A percentile compares a stretch with the other conserved stretches of the same genome.
These are phyloP conservation scores for Populus euphratica DNA, from an alignment of 345 rosid species.

Conservation along the genomic window DNA sequence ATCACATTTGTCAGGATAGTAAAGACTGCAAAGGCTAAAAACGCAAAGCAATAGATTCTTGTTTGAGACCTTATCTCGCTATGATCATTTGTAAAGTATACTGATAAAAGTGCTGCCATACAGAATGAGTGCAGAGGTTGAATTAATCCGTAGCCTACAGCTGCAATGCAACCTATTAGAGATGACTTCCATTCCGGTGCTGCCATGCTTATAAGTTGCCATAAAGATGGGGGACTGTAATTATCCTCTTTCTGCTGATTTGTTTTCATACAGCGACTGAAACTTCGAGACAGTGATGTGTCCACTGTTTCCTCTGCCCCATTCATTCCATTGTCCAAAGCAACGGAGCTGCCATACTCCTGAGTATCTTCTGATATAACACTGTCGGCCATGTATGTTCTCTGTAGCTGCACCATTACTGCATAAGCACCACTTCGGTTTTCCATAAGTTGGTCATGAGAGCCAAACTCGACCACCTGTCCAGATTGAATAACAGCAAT, in stretches of 20 bases:
- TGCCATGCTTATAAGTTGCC: conserved; percentile 21
- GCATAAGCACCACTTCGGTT: conserved; percentile 27
- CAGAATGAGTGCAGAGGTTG: conserved; percentile 25
- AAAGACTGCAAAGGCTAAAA: conserved; percentile 18
- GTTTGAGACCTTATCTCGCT: conserved; percentile 19
- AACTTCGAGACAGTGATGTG: neutral
- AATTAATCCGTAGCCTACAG: conserved; percentile 16
- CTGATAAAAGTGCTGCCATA: conserved; percentile 23
- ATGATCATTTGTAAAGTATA: conserved; percentile 18
- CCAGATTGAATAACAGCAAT: conserved; percentile 43
- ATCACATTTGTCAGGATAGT: conserved; percentile 27
- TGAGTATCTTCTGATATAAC: neutral
- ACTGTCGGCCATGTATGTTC: conserved; percentile 1
- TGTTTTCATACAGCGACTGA: neutral
- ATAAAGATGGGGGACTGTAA: conserved; percentile 6
- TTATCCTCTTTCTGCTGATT: conserved; percentile 5
- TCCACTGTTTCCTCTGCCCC: neutral
- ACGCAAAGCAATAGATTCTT: conserved; percentile 20
- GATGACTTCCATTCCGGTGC: conserved; percentile 30
- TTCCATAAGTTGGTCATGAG: conserved; percentile 44
- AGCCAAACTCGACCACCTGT: conserved; percentile 43
- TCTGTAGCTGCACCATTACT: conserved; percentile 45
- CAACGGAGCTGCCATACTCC: neutral
- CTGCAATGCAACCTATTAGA: conserved; percentile 23
- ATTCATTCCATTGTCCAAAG: neutral